Percentiles rank a stretch among this genome's conserved stretches.
phyloP scores from a whole-genome alignment of 805 yeast species.

The Trichomonascus vanleenenianus region DNA sequence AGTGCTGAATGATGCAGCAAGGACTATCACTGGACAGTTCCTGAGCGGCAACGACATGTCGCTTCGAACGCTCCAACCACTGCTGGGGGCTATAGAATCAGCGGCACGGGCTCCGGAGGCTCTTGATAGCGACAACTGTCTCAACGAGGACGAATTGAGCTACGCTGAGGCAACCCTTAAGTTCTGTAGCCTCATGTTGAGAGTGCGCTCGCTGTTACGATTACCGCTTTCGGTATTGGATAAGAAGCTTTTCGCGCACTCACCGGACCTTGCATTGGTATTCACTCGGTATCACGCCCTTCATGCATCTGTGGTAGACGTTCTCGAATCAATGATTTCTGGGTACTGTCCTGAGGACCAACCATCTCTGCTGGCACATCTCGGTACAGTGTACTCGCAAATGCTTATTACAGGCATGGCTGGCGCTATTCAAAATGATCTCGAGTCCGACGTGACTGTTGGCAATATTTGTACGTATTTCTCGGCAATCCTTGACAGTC shows the following conservation, averaged over 20 bases:
- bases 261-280: slow-evolving; percentile 50
- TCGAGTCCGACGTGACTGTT: slow-evolving; percentile 17
- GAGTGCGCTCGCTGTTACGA: slow-evolving; percentile 45
- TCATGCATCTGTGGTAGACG: slow-evolving; percentile 44
- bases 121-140: slow-evolving; percentile 36
- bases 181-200: slow-evolving; percentile 48
- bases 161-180: slow-evolving; percentile 47
- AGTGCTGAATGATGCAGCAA: slow-evolving; percentile 45
- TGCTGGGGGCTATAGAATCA: slow-evolving; percentile 42
- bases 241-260: slow-evolving; percentile 42
- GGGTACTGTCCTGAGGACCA: slow-evolving; percentile 37
- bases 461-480: slow-evolving; percentile 21
- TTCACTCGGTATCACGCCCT: slow-evolving; percentile 44
- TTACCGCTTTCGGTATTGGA: slow-evolving; percentile 60
- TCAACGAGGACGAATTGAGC: slow-evolving; percentile 40
- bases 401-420: slow-evolving; percentile 53
- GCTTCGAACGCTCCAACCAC: slow-evolving; percentile 47
- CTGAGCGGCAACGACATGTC: slow-evolving; percentile 44
- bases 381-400: slow-evolving; percentile 59
- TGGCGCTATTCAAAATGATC: slow-evolving; percentile 47
- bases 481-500: slow-evolving; percentile 22
- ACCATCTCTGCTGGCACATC: slow-evolving; percentile 76
- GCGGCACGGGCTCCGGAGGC: slow-evolving; percentile 32
- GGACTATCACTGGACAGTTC: slow-evolving; percentile 46
- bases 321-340: slow-evolving; percentile 38